A percentile compares a stretch with the other conserved stretches of the same genome.
These are phyloP conservation scores for Leccinum subgranulosum DNA, from an alignment of 768 basidiomycete species.

Conservation along the genomic window DNA sequence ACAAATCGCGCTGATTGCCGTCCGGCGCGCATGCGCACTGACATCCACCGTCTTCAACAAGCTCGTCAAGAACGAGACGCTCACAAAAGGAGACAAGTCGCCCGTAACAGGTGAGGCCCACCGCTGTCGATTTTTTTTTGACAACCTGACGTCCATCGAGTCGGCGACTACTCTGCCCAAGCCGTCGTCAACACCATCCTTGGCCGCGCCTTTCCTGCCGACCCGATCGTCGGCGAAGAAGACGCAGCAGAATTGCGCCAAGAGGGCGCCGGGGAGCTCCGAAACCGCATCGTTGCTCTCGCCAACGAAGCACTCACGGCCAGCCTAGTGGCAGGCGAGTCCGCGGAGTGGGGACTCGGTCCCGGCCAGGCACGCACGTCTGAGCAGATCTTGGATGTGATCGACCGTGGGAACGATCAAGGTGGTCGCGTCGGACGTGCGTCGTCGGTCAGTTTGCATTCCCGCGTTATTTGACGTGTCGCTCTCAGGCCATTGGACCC, in stretches of 20 bases:
- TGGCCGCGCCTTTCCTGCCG: slow-evolving; percentile 69
- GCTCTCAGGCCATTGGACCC: slow-evolving; percentile 73
- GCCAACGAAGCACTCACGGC: slow-evolving; percentile 74
- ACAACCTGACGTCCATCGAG: slow-evolving; percentile 36
- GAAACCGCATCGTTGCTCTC: slow-evolving; percentile 71
- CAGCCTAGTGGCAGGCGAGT: slow-evolving; percentile 53
- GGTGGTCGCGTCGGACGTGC: slow-evolving; percentile 74
- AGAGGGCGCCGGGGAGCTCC: slow-evolving; percentile 38
- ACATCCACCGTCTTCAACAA: slow-evolving; percentile 85
- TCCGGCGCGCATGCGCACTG: slow-evolving; percentile 51
- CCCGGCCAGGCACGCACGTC: slow-evolving; percentile 54
- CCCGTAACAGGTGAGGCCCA: slow-evolving; percentile 74
- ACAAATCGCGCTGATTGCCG: slow-evolving; percentile 80
- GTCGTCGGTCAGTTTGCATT: slow-evolving; percentile 28
- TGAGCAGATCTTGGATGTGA: slow-evolving; percentile 53
- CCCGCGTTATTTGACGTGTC: background rate
- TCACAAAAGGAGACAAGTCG: slow-evolving; percentile 89
- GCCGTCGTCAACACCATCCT: slow-evolving; percentile 87
- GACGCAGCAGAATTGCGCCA: slow-evolving; percentile 76
- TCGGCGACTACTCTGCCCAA: slow-evolving; percentile 93
- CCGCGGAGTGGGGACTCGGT: slow-evolving; percentile 69
- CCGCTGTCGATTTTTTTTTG: slow-evolving; percentile 22
- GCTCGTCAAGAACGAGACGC: slow-evolving; percentile 76
- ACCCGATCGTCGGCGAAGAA: slow-evolving; percentile 85
- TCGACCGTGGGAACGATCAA: slow-evolving; percentile 75